Percentiles rank a stretch among this genome's conserved stretches.
Evolutionary conservation across 1,139 yeast genomes (phyloP).

Genomic region (Saccharomyces hybrid): DNA sequence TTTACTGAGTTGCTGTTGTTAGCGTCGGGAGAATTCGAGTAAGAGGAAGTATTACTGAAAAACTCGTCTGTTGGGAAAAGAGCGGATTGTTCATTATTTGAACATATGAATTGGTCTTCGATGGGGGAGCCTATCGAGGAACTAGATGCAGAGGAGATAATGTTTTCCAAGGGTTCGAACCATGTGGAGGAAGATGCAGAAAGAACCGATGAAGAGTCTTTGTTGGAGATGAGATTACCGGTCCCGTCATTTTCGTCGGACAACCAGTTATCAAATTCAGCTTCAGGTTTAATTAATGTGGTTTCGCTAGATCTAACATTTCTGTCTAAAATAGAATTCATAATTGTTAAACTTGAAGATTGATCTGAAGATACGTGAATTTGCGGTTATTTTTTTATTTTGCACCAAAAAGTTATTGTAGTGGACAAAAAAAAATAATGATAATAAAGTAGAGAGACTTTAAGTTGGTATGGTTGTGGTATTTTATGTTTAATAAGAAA

Average conservation of each 20-base stretch:
- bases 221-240: not conserved
- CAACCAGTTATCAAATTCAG: not conserved
- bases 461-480: not conserved
- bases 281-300: not conserved
- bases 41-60: slow-evolving; percentile 10
- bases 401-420: not conserved
- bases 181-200: slow-evolving; percentile 16
- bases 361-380: not conserved
- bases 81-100: slow-evolving; percentile 1
- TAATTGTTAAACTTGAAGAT: not conserved
- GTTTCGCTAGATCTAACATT: not conserved
- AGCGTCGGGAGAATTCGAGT: slow-evolving; percentile 7
- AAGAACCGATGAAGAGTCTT: not conserved
- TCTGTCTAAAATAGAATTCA: not conserved
- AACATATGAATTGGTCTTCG: slow-evolving; percentile 2
- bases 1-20: not conserved
- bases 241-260: not conserved
- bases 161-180: slow-evolving; percentile 25
- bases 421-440: not conserved
- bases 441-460: not conserved
- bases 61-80: slow-evolving; percentile 3
- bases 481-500: not conserved
- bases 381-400: not conserved
- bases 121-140: slow-evolving; percentile 27
- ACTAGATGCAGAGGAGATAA: slow-evolving; percentile 22